These are phyloP conservation scores for Deinandra increscens DNA, from an alignment of 129 eudicot genomes.

Conservation along the genomic window DNA sequence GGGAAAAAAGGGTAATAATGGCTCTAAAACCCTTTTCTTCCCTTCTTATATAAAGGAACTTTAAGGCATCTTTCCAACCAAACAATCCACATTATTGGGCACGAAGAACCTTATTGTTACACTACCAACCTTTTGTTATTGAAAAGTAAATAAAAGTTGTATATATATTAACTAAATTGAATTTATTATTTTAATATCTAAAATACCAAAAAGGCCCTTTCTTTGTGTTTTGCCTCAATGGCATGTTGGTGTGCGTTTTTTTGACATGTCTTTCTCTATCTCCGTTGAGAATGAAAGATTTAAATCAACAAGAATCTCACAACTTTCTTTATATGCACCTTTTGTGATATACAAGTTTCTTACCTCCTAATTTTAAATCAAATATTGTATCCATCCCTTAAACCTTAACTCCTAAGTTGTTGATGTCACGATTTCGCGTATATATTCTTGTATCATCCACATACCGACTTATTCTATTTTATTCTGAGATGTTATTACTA, in stretches of 20 bases:
- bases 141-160: slow-evolving; percentile 8
- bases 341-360: slow-evolving; percentile 63
- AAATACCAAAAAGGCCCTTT: slow-evolving; percentile 14
- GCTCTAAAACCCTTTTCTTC: slow-evolving; percentile 22
- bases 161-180: background rate
- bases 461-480: slow-evolving; percentile 12
- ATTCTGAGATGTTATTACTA: slow-evolving; percentile 13
- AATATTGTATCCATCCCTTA: slow-evolving; percentile 35
- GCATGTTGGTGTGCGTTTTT: slow-evolving; percentile 27
- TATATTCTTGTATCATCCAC: slow-evolving; percentile 29
- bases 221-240: slow-evolving; percentile 35
- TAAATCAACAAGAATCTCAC: slow-evolving; percentile 61
- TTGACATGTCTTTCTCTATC: slow-evolving; percentile 33
- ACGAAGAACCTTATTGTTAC: slow-evolving; percentile 31
- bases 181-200: background rate
- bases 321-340: slow-evolving; percentile 31
- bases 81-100: slow-evolving; percentile 31
- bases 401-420: slow-evolving; percentile 72
- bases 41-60: slow-evolving; percentile 29
- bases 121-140: slow-evolving; percentile 21
- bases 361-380: slow-evolving; percentile 12
- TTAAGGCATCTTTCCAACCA: slow-evolving; percentile 43
- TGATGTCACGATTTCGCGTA: slow-evolving; percentile 35
- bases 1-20: slow-evolving; percentile 19
- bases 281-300: slow-evolving; percentile 39